A percentile compares a stretch with the other conserved stretches of the same genome.
These are phyloP conservation scores for Eragrostis curvula DNA, from an alignment of 176 grass and related monocot genomes.

Conservation along the genomic window DNA sequence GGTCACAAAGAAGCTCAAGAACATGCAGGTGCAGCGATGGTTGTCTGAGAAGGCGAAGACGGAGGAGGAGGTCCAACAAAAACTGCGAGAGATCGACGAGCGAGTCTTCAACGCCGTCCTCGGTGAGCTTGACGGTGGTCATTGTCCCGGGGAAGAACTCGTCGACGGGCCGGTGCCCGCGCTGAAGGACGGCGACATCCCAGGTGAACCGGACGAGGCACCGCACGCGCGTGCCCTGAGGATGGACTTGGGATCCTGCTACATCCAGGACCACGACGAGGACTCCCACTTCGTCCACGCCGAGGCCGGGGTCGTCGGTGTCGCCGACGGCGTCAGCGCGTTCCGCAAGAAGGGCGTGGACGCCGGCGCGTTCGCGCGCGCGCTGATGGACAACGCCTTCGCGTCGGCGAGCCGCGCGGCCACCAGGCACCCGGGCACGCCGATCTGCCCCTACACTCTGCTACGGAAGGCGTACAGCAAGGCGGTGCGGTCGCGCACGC, in stretches of 20 bases:
- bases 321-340: constrained; percentile 49
- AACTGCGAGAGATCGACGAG: too few species aligned
- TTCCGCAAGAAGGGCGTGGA: background rate
- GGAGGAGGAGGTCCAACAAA: too few species aligned
- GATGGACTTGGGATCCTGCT: too few species aligned
- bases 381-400: background rate
- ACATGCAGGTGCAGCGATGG: too few species aligned
- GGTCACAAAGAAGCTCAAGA: too few species aligned
- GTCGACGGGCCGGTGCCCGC: background rate
- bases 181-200: too few species aligned
- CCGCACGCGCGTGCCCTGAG: too few species aligned
- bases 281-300: constrained; percentile 35
- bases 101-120: too few species aligned
- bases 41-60: too few species aligned
- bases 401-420: background rate
- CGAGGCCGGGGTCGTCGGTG: constrained; percentile 7
- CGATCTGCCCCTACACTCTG: background rate
- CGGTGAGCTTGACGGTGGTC: too few species aligned
- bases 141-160: too few species aligned
- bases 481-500: constrained; percentile 6
- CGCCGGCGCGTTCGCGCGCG: constrained; percentile 30
- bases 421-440: background rate
- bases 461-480: background rate
- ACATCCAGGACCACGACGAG: constrained; percentile 29
- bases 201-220: too few species aligned